These are phyloP conservation scores for Emericellopsis atlantica DNA, from an alignment of 2,329 filamentous ascomycete species.

Conservation along the genomic window DNA sequence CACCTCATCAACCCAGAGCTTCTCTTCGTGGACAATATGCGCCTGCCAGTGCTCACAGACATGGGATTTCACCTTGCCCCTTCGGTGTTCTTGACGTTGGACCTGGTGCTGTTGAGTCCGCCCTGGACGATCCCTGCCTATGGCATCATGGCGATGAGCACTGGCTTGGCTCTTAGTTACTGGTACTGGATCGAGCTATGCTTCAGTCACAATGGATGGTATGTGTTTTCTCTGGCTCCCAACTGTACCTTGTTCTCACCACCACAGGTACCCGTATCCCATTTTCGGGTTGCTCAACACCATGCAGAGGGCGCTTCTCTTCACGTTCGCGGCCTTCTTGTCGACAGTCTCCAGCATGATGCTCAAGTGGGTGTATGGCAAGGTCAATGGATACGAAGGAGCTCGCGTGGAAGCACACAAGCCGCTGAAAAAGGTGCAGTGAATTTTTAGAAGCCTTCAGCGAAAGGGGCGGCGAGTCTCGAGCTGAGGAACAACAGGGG, in stretches of 20 bases:
- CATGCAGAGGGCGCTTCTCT: conserved; percentile 54
- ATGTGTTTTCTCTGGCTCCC: conserved; percentile 12
- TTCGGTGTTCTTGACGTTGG: conserved; percentile 48
- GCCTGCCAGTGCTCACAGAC: conserved; percentile 43
- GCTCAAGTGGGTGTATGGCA: conserved; percentile 58
- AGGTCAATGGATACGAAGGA: conserved; percentile 45
- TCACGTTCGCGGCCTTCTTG: conserved; percentile 52
- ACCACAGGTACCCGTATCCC: conserved; percentile 68
- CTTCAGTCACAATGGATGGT: conserved; percentile 54
- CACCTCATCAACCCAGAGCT: conserved; percentile 40
- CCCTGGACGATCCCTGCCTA: conserved; percentile 56
- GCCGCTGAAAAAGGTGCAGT: conserved; percentile 18
- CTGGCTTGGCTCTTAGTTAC: conserved; percentile 50
- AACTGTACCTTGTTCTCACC: not conserved
- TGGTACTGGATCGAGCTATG: conserved; percentile 71
- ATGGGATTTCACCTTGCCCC: conserved; percentile 56
- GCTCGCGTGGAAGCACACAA: conserved; percentile 15
- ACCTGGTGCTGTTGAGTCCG: conserved; percentile 57
- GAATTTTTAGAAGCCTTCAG: not conserved
- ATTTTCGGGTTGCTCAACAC: conserved; percentile 61
- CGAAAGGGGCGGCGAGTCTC: too few species aligned
- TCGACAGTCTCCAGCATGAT: conserved; percentile 60
- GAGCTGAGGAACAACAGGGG: too few species aligned
- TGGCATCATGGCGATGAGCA: conserved; percentile 45
- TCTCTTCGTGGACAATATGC: conserved; percentile 39